Evolutionary conservation across 2,329 filamentous ascomycete species (phyloP).

Genomic region (Teratosphaeria nubilosa): DNA sequence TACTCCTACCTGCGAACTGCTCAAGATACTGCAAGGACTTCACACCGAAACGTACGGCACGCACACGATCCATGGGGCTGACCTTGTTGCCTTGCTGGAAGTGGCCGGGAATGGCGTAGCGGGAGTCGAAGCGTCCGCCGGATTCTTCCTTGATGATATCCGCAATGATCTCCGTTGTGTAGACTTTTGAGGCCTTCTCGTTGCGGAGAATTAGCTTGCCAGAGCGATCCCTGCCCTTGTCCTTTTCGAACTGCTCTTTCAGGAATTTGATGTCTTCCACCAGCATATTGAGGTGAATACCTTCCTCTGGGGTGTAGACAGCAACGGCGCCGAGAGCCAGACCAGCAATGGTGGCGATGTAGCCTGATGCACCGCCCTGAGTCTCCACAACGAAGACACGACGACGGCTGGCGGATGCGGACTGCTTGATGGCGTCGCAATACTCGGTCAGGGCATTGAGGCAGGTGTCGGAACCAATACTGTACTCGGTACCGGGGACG

Average conservation of each 20-base stretch:
- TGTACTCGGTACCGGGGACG: constrained; percentile 95
- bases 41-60: constrained; percentile 83
- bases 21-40: constrained; percentile 92
- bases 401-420: constrained; percentile 82
- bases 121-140: constrained; percentile 81
- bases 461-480: constrained; percentile 90
- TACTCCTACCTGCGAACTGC: constrained; percentile 55
- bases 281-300: constrained; percentile 87
- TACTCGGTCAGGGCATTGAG: constrained; percentile 90
- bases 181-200: constrained; percentile 83
- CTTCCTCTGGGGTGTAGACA: constrained; percentile 95
- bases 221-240: constrained; percentile 78
- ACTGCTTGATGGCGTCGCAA: constrained; percentile 96
- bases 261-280: constrained; percentile 82
- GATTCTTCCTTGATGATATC: constrained; percentile 94
- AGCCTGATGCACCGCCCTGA: constrained; percentile 88
- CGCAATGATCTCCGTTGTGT: constrained; percentile 85
- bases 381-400: constrained; percentile 97
- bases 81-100: constrained; percentile 91
- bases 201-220: constrained; percentile 95
- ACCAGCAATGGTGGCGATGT: constrained; percentile 82
- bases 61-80: constrained; percentile 89
- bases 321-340: constrained; percentile 85
- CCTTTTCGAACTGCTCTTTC: constrained; percentile 71
- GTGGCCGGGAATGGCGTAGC: constrained; percentile 84